A percentile compares a stretch with the other conserved stretches of the same genome.
These are phyloP conservation scores for Magnolia officinalis DNA, from an alignment of 164 flowering plant species.

Conservation along the genomic window DNA sequence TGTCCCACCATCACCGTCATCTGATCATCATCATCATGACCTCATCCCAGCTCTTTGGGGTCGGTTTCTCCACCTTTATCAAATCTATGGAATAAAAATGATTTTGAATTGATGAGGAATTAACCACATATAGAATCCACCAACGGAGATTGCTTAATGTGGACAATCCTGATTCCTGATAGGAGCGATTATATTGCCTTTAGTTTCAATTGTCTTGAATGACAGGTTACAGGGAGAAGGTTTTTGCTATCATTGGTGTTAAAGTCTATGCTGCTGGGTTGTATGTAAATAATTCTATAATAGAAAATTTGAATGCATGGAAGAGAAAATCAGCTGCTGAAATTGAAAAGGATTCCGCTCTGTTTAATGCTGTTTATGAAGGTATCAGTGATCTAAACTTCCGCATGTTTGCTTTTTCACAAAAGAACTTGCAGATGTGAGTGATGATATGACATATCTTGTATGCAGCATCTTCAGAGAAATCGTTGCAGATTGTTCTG, in stretches of 20 bases:
- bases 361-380: conserved; percentile 48
- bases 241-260: conserved; percentile 80
- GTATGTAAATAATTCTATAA: conserved; percentile 39
- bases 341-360: conserved; percentile 37
- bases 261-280: conserved; percentile 88
- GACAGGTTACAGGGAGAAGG: conserved; percentile 83
- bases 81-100: too few relatives aligned
- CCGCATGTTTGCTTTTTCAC: background rate
- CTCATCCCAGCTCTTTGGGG: too few relatives aligned
- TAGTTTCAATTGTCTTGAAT: background rate
- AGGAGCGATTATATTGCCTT: background rate
- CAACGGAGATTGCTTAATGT: too few relatives aligned
- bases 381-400: conserved; percentile 29
- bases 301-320: conserved; percentile 36
- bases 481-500: conserved; percentile 72
- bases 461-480: conserved; percentile 65
- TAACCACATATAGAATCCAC: too few relatives aligned
- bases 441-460: conserved; percentile 10
- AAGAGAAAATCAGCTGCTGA: conserved; percentile 49
- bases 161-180: too few relatives aligned
- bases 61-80: too few relatives aligned
- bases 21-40: too few relatives aligned
- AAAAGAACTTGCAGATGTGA: background rate
- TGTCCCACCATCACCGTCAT: too few relatives aligned
- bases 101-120: too few relatives aligned